These are phyloP conservation scores for Termitomyces sp. DNA, from an alignment of 768 basidiomycete genomes.

Conservation along the genomic window DNA sequence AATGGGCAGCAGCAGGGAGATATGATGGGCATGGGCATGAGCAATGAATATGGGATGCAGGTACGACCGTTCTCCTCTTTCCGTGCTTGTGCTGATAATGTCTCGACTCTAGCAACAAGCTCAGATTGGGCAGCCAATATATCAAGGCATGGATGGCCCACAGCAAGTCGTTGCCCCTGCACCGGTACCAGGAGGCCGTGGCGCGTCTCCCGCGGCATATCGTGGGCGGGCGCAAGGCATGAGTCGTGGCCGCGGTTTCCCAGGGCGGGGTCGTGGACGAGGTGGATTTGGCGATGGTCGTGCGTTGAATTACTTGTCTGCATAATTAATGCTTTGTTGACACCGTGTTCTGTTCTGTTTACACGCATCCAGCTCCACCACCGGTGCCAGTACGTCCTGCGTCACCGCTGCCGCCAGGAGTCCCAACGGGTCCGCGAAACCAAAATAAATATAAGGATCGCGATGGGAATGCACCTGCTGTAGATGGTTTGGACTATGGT, in stretches of 20 bases:
- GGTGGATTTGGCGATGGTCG: constrained; percentile 37
- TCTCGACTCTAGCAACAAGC: constrained; percentile 48
- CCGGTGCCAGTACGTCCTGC: constrained; percentile 68
- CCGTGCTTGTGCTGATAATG: neutral
- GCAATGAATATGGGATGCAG: constrained; percentile 67
- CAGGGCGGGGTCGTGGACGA: constrained; percentile 38
- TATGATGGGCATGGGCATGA: constrained; percentile 73
- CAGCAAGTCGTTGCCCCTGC: constrained; percentile 42
- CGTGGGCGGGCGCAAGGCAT: constrained; percentile 30
- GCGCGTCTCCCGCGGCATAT: constrained; percentile 24
- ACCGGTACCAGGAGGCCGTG: constrained; percentile 35
- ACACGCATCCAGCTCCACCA: constrained; percentile 21
- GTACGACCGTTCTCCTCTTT: constrained; percentile 33
- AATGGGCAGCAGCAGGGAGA: constrained; percentile 39
- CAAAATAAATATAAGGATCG: constrained; percentile 90
- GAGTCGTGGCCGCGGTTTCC: constrained; percentile 41
- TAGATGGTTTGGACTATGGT: constrained; percentile 87
- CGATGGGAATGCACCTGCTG: constrained; percentile 79
- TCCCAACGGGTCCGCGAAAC: constrained; percentile 85
- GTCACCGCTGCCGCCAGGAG: constrained; percentile 81
- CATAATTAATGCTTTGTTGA: neutral
- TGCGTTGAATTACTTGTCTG: constrained; percentile 9
- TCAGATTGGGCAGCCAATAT: constrained; percentile 65
- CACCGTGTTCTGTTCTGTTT: constrained; percentile 1
- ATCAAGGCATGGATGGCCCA: constrained; percentile 53